Base-by-base conservation (phyloP, 352 stramenopile genomes). In the Peronosclerospora sorghi region DNA sequence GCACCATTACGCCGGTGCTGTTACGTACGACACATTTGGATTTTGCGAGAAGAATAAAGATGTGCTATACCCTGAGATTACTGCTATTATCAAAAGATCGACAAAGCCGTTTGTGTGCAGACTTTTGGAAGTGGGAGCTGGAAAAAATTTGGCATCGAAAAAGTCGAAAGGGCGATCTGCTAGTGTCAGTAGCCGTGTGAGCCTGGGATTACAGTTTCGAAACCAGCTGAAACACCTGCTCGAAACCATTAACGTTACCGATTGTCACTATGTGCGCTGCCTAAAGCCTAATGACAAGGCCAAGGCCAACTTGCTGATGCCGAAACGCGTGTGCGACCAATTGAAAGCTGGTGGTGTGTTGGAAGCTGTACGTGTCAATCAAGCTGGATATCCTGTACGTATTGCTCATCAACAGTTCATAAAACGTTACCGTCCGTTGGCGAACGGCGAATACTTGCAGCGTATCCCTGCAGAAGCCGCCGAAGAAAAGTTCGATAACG, bases 271-370 rank as follows among this genome's bases (percentile, higher is more conserved):
- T 63, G 92, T 99, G 18, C 81, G 95, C n/a, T 98, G 95, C 64
- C 81, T 99, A 30, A 99, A 99, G 68, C 95, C 96, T 0, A 98
- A 99, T 59, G 96, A 98, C 62, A 71, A 88, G 10, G 90, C 97
- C 8, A 88, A 95, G 36, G 49, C 77, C 1, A 68, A 63, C 15
- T 41, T 65, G 23, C 81, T 98, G 52, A 79, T 85, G 21, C 47
- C 93, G 10, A 91, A 96, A 53, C 75, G 94, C 27, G 73, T 97
- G 8, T 96, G 94, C 27, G 94, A 99, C 51, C 96, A 99, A 68
- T 61, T 98, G 2, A 85, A 90, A 47, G 98, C 98, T 35, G 94
- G 94, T 54, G 97, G 97, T 75, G 95, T 99, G n/a, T 79, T 99
- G 7, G 97, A 99, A 65, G 97, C 96, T 7, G 96, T 99, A 19